These are phyloP conservation scores for Penstemon newberryi DNA, from an alignment of 257 asterid species.

Conservation along the genomic window DNA sequence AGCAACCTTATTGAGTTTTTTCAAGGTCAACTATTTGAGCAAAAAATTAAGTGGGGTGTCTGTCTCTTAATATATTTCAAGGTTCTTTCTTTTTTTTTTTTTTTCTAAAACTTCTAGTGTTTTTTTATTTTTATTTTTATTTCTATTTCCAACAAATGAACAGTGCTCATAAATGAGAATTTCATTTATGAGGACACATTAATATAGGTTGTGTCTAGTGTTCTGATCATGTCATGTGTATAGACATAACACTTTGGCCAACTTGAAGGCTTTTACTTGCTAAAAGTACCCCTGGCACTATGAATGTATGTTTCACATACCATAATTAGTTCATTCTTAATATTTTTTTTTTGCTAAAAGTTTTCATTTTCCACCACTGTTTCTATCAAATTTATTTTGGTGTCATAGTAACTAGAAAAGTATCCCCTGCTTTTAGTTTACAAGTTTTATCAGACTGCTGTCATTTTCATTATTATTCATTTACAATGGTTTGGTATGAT, in stretches of 20 bases:
- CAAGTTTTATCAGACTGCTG: not conserved
- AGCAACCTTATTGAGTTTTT: slow-evolving; percentile 27
- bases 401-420: not conserved
- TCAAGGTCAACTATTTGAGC: slow-evolving; percentile 50
- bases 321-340: slow-evolving; percentile 34
- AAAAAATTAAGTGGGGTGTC: slow-evolving; percentile 33
- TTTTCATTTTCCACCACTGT: not conserved
- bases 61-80: slow-evolving; percentile 16
- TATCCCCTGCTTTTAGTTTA: slow-evolving; percentile 10
- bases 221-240: slow-evolving; percentile 62
- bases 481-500: no score
- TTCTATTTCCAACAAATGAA: slow-evolving; percentile 2
- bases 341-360: not conserved
- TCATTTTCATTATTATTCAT: no score
- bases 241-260: slow-evolving; percentile 50
- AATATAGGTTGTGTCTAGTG: slow-evolving; percentile 51
- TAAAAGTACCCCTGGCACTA: slow-evolving; percentile 38
- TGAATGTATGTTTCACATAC: slow-evolving; percentile 33
- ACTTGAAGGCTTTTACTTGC: slow-evolving; percentile 40
- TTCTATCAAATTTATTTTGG: not conserved
- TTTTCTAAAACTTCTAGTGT: not conserved
- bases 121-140: not conserved
- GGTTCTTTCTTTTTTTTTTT: slow-evolving; percentile 1
- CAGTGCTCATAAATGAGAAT: slow-evolving; percentile 40
- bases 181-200: slow-evolving; percentile 53